A percentile compares a stretch with the other conserved stretches of the same genome.
Evolutionary conservation across 805 yeast genomes (phyloP).

Genomic region (Clavispora phyllophila): DNA sequence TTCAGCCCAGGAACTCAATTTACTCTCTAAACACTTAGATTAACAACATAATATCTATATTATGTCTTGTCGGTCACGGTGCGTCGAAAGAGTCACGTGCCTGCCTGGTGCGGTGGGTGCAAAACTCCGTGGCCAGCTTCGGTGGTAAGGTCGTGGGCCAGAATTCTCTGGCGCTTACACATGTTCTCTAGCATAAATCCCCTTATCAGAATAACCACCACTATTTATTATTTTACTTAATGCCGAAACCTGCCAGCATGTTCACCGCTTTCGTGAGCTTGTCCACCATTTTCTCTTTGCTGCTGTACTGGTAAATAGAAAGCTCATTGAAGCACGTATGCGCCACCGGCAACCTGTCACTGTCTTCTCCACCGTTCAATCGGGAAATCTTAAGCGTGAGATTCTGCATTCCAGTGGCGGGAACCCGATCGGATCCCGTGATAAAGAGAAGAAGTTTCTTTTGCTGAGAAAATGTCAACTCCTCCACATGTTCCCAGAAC

Average conservation of each 20-base stretch:
- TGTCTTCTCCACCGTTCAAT: slow-evolving; percentile 25
- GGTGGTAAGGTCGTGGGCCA: no score
- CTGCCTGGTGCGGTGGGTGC: background rate
- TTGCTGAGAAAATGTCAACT: slow-evolving; percentile 44
- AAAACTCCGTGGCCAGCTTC: no score
- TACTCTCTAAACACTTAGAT: no score
- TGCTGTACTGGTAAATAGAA: slow-evolving; percentile 62
- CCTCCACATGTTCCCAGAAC: slow-evolving; percentile 82
- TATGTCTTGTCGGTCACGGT: no score
- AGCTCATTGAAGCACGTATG: slow-evolving; percentile 95
- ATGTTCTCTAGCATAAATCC: no score
- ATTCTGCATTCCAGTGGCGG: slow-evolving; percentile 85
- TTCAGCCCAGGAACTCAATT: no score
- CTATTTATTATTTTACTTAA: no score
- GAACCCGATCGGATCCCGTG: slow-evolving; percentile 88
- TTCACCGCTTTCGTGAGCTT: slow-evolving; percentile 67
- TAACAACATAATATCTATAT: no score
- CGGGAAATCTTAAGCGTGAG: slow-evolving; percentile 67
- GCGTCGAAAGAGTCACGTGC: no score
- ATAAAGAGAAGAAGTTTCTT: slow-evolving; percentile 66
- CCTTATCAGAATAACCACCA: no score
- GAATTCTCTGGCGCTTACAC: no score
- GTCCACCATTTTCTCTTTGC: slow-evolving; percentile 46
- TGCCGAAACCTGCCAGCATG: slow-evolving; percentile 85
- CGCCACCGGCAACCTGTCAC: slow-evolving; percentile 67